Evolutionary conservation across 225 moss, liverwort and hornwort species (phyloP).

Genomic region (Sphagnum tenellum): DNA sequence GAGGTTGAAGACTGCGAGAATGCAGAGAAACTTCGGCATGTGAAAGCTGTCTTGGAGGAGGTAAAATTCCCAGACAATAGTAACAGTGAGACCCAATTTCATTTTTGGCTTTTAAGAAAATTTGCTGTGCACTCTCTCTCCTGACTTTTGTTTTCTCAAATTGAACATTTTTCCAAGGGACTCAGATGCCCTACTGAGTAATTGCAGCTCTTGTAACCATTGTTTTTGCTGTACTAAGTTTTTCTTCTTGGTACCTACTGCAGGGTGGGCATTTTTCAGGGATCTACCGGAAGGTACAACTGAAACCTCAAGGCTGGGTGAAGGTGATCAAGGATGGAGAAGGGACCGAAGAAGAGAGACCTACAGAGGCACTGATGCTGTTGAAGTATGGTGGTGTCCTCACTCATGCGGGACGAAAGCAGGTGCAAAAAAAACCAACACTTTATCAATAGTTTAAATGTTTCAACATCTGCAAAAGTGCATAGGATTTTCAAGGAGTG

Average conservation of each 20-base stretch:
- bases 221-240: no score
- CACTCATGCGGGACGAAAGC: slow-evolving; percentile 94
- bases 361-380: slow-evolving; percentile 92
- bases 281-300: slow-evolving; percentile 95
- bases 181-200: no score
- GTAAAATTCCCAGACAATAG: slow-evolving; percentile 12
- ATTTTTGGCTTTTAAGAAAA: no score
- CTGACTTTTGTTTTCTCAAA: no score
- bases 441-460: no score
- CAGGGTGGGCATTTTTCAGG: slow-evolving; percentile 99
- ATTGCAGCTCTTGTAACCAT: no score
- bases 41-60: slow-evolving; percentile 99
- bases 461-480: no score
- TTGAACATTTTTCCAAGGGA: no score
- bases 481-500: no score
- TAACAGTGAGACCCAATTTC: no score
- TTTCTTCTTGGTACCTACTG: not conserved
- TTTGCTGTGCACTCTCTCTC: no score
- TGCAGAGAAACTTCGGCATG: slow-evolving; percentile 96
- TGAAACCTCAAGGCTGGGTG: slow-evolving; percentile 94
- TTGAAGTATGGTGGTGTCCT: slow-evolving; percentile 98
- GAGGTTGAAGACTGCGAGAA: slow-evolving; percentile 94
- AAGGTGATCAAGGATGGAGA: slow-evolving; percentile 75
- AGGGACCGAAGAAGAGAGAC: slow-evolving; percentile 79
- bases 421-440: slow-evolving; percentile 28